These are phyloP conservation scores for Flaveria brownii DNA, from an alignment of 129 eudicot genomes.

Conservation along the genomic window DNA sequence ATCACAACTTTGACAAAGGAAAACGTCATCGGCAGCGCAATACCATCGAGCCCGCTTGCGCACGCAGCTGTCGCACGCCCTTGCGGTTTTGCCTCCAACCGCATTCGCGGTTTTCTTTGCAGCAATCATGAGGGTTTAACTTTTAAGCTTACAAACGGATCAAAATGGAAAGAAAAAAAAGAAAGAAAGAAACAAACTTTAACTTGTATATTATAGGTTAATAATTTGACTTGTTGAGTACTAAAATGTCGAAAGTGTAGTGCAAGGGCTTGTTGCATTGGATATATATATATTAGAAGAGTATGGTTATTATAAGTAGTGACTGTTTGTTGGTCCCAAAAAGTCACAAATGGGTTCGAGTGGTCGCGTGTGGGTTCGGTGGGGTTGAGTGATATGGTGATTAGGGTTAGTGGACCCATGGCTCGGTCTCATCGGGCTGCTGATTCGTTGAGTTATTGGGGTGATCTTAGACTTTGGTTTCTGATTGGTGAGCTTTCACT, in stretches of 20 bases:
- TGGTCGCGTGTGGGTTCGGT: slow-evolving; percentile 37
- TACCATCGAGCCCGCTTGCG: slow-evolving; percentile 77
- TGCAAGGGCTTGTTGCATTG: slow-evolving; percentile 19
- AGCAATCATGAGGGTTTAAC: slow-evolving; percentile 28
- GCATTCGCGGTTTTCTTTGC: slow-evolving; percentile 60
- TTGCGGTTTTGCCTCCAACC: slow-evolving; percentile 68
- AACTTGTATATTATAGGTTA: neutral
- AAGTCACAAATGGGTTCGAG: slow-evolving; percentile 33
- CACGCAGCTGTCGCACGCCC: slow-evolving; percentile 88
- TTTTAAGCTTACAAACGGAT: neutral
- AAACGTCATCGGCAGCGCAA: slow-evolving; percentile 87
- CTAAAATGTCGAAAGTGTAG: slow-evolving; percentile 13
- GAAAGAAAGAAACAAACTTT: neutral
- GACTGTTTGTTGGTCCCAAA: slow-evolving; percentile 38
- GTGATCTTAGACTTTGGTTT: slow-evolving; percentile 47
- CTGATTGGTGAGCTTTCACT: slow-evolving; percentile 45
- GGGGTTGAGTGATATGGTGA: slow-evolving; percentile 31
- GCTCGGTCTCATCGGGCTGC: slow-evolving; percentile 34
- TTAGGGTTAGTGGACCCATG: slow-evolving; percentile 37
- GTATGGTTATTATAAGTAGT: slow-evolving; percentile 2
- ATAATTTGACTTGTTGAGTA: neutral
- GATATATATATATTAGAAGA: slow-evolving; percentile 1
- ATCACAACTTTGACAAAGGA: slow-evolving; percentile 81
- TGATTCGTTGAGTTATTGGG: slow-evolving; percentile 52
- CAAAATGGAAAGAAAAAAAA: slow-evolving; percentile 1